A percentile compares a stretch with the other conserved stretches of the same genome.
Evolutionary conservation across 148 eudicot species (phyloP).

Genomic region (Spergularia marina): DNA sequence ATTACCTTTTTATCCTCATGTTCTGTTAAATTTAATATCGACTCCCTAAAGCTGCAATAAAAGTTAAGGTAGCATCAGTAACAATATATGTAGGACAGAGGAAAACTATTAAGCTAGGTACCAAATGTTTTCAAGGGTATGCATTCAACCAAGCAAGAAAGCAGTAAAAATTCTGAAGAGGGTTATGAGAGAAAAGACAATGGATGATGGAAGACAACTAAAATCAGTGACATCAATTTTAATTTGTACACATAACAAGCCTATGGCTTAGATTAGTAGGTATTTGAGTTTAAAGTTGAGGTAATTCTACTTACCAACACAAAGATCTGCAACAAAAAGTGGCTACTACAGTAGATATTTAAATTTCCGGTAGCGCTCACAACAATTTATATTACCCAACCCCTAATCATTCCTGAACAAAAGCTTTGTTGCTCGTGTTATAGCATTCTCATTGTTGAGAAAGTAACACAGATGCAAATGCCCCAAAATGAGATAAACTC

Average conservation of each 20-base stretch:
- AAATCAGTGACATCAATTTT: not conserved
- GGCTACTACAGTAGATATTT: too few relatives aligned
- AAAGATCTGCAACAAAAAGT: too few relatives aligned
- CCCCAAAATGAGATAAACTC: slow-evolving; percentile 5
- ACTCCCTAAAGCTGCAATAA: slow-evolving; percentile 76
- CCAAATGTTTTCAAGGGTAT: not conserved
- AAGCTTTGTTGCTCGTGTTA: too few relatives aligned
- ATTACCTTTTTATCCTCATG: slow-evolving; percentile 82
- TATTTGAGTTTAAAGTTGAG: not conserved
- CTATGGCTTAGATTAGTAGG: not conserved
- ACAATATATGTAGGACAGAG: slow-evolving; percentile 17
- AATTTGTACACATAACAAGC: not conserved
- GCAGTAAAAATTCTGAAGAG: not conserved
- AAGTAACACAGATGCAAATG: not conserved
- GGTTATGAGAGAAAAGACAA: not conserved
- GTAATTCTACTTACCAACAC: too few relatives aligned
- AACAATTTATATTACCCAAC: too few relatives aligned
- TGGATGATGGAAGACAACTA: not conserved
- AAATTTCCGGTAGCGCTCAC: too few relatives aligned
- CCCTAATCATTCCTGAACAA: too few relatives aligned
- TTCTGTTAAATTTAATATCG: slow-evolving; percentile 68
- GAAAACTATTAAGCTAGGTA: not conserved
- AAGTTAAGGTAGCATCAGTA: slow-evolving; percentile 7
- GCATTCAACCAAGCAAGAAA: slow-evolving; percentile 3
- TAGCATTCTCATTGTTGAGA: not conserved